phyloP scores from a whole-genome alignment of 495 filamentous ascomycete species.

The Apiosordaria backusii region DNA sequence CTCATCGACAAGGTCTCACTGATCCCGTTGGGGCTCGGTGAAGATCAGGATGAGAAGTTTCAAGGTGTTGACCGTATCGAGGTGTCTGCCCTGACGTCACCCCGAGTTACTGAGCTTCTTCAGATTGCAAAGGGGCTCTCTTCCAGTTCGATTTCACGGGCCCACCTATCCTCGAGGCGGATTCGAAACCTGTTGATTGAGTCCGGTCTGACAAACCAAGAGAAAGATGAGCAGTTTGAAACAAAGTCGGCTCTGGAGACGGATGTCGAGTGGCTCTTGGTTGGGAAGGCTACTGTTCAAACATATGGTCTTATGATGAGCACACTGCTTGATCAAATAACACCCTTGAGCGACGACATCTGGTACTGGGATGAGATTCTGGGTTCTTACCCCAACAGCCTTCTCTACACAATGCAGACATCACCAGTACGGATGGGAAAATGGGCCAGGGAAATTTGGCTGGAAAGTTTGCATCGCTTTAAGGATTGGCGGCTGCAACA shows the following conservation, averaged over 20 bases:
- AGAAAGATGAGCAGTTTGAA: conserved; percentile 21
- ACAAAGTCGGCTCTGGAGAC: conserved; percentile 51
- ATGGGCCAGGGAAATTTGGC: conserved; percentile 60
- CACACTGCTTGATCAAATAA: conserved; percentile 70
- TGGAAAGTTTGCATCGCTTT: conserved; percentile 51
- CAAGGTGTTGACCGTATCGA: conserved; percentile 17
- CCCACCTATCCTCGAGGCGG: conserved; percentile 47
- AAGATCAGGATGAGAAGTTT: conserved; percentile 24
- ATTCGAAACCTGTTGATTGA: conserved; percentile 59
- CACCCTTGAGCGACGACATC: conserved; percentile 77
- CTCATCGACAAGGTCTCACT: conserved; percentile 69
- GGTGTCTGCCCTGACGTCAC: conserved; percentile 30
- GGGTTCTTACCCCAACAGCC: conserved; percentile 64
- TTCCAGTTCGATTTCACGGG: conserved; percentile 54
- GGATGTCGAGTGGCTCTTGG: conserved; percentile 82
- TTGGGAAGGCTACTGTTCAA: conserved; percentile 82
- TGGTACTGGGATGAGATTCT: conserved; percentile 90
- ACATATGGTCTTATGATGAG: conserved; percentile 74
- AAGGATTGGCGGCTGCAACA: conserved; percentile 24
- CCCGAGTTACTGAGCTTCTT: conserved; percentile 54
- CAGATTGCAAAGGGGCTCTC: conserved; percentile 65
- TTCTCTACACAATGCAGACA: conserved; percentile 77
- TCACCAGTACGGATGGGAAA: conserved; percentile 67
- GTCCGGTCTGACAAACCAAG: conserved; percentile 40
- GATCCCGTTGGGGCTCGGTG: conserved; percentile 31